These are phyloP conservation scores for Larix sibirica DNA, from an alignment of 83 land plant genomes.

Conservation along the genomic window DNA sequence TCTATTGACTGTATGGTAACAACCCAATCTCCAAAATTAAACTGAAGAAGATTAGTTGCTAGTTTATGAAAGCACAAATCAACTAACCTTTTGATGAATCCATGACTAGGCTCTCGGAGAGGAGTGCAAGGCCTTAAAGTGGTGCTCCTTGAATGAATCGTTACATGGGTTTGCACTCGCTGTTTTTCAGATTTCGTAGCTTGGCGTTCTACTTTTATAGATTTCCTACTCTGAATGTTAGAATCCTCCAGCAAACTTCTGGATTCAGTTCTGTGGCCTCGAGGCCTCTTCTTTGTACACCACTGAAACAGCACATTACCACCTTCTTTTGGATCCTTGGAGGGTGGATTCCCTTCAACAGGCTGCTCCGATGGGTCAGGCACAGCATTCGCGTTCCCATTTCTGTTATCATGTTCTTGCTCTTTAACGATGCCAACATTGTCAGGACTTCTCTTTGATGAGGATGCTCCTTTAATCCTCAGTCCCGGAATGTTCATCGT, in stretches of 20 bases:
- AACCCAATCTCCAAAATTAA: too few relatives aligned
- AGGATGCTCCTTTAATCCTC: slow-evolving; percentile 13
- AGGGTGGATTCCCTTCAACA: background rate
- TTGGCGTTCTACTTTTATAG: background rate
- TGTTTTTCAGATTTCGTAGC: background rate
- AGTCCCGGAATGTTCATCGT: background rate
- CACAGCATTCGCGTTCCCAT: background rate
- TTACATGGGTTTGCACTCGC: background rate
- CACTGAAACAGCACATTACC: slow-evolving; percentile 10
- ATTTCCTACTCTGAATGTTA: background rate
- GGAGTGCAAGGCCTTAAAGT: slow-evolving; percentile 10
- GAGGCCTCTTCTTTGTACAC: slow-evolving; percentile 7
- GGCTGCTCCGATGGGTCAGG: background rate
- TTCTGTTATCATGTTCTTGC: slow-evolving; percentile 1
- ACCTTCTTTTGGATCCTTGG: background rate
- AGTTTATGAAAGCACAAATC: background rate
- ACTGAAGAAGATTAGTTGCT: too few relatives aligned
- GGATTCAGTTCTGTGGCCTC: slow-evolving; percentile 9
- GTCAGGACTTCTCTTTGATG: slow-evolving; percentile 10
- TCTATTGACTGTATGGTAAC: too few relatives aligned
- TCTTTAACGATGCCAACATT: background rate
- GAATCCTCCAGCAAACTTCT: slow-evolving; percentile 6
- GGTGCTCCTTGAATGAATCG: background rate
- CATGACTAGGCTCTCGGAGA: background rate
- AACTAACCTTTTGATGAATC: slow-evolving; percentile 5